Base-by-base conservation (phyloP, 1,139 yeast species). In the Magnusiomyces suaveolens region DNA sequence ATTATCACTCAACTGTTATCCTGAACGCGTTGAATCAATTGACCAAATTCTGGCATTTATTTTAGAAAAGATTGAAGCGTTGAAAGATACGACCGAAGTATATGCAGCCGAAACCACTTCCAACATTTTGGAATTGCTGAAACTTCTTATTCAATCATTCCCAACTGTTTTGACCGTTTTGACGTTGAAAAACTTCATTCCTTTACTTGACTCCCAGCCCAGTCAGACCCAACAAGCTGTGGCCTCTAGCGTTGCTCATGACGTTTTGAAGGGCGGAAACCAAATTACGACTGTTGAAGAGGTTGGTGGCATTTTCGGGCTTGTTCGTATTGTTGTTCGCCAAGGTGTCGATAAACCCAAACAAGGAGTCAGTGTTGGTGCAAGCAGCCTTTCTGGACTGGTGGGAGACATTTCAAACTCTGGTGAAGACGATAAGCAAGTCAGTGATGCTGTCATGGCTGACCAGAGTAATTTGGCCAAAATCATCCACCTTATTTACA, bases 391-490 rank as follows among this genome's bases (percentile, higher is more conserved):
- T 16, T 21, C 51, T 12, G 59, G 56, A 10, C 33, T 49, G 36
- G 39, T 54, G 50, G 57, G 55, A 23, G 60, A 56, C 21, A 20
- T 51, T 20, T 48, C 50, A 24, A 43, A 38, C 23, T 16, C 51
- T 20, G 43, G 47, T 2, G 52, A 43, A 23, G 52, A 53, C 44
- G 66, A 61, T 39, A 59, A 57, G 25, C 64, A 61, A 25, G 57
- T 60, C 4, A 64, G 65, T 41, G 61, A 60, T 24, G 69, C 65
- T 21, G 66, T 65, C 25, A 52, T 80, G 29, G 68, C 72, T n/a
- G 81, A 79, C 52, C 89, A 84, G 63, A 86, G 86, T 60, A 81
- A 79, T 56, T 69, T 90, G 16, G 82, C 92, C 46, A 84, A 83
- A 62, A 68, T 87, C n/a, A 72, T 87, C 2, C 90, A 84, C 62